These are phyloP conservation scores for Protea cynaroides DNA, from an alignment of 164 flowering plant species.

Conservation along the genomic window DNA sequence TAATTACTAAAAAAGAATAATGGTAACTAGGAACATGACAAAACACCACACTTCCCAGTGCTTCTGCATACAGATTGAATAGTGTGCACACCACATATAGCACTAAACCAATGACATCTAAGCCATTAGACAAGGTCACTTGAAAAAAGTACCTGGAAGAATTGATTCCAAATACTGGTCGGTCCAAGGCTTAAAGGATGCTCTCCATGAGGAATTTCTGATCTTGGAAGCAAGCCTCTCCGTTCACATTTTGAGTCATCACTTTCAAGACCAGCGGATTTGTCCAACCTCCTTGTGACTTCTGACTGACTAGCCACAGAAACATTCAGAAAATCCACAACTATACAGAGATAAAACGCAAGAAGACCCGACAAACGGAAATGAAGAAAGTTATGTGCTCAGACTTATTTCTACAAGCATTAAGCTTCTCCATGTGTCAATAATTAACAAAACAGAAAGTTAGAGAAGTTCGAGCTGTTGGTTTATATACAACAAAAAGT, in stretches of 20 bases:
- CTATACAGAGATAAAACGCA: slow-evolving; percentile 2
- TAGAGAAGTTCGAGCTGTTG: too few species aligned
- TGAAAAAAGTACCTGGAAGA: slow-evolving; percentile 68
- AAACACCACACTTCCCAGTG: neutral
- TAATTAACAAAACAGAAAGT: neutral
- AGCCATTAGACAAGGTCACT: neutral
- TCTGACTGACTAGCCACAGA: slow-evolving; percentile 96
- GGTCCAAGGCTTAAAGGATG: slow-evolving; percentile 96
- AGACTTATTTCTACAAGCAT: neutral
- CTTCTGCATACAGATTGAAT: neutral
- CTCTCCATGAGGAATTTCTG: slow-evolving; percentile 73
- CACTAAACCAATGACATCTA: neutral
- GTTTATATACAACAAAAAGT: too few species aligned
- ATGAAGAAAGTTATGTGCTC: neutral
- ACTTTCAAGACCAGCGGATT: slow-evolving; percentile 29
- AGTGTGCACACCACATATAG: too few species aligned
- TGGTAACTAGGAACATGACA: too few species aligned
- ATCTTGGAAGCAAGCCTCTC: slow-evolving; percentile 67
- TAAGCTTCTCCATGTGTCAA: neutral
- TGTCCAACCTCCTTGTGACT: slow-evolving; percentile 74
- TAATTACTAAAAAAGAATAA: too few species aligned
- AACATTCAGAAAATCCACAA: slow-evolving; percentile 44
- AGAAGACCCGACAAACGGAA: neutral
- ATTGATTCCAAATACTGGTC: slow-evolving; percentile 88
- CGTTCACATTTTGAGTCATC: slow-evolving; percentile 34